Conservation (phyloP, 257 asterid species). For the Solanum sitiens region DNA sequence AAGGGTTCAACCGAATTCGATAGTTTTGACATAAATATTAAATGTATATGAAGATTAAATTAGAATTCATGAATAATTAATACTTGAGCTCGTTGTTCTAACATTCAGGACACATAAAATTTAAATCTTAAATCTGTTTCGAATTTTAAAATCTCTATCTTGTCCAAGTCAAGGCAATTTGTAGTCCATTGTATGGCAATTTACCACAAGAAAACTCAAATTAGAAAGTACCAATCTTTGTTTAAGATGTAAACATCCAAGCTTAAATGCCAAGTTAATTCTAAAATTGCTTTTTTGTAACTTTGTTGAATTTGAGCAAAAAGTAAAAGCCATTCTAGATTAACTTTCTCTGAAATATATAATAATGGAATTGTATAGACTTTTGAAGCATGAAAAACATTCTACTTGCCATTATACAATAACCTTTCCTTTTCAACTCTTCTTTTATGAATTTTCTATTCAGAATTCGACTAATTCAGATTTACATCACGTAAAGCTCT, state of each 20-base stretch:
- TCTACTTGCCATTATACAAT: slow-evolving; percentile 9
- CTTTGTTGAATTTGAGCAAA: neutral
- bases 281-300: neutral
- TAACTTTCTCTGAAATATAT: slow-evolving; percentile 12
- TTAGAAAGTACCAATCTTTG: neutral
- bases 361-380: slow-evolving; percentile 1
- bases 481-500: rapidly evolving
- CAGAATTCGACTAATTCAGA: neutral
- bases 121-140: neutral
- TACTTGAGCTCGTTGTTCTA: neutral
- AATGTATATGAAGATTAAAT: neutral
- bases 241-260: neutral
- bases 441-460: too few species aligned
- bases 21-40: neutral
- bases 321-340: neutral
- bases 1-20: neutral
- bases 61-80: neutral
- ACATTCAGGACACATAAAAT: neutral
- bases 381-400: slow-evolving; percentile 25
- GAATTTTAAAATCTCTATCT: neutral
- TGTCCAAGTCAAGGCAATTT: neutral
- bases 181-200: neutral
- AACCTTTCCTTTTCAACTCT: neutral
- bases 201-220: neutral
- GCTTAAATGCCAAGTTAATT: neutral